Evolutionary conservation across 176 grass and related monocot species (phyloP).

Genomic region (Zizania latifolia): DNA sequence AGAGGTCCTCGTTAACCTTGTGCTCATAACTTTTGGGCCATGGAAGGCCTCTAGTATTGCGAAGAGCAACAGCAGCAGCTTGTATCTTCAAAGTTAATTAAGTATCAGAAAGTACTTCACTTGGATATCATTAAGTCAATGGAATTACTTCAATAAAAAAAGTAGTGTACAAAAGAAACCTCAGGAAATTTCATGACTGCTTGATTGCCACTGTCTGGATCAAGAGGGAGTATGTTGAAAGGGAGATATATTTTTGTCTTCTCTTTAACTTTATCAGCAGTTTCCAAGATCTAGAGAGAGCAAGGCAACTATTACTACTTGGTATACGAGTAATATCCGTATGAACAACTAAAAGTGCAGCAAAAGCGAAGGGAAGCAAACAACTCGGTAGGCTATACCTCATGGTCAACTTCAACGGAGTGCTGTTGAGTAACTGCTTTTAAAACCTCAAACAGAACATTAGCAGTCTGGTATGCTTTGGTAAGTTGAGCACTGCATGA

Average conservation of each 20-base stretch:
- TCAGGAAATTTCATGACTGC: conserved; percentile 84
- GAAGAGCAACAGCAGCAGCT: conserved; percentile 73
- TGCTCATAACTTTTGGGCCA: conserved; percentile 68
- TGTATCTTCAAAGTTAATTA: conserved; percentile 64
- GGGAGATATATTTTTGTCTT: conserved; percentile 79
- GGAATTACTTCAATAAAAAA: neutral
- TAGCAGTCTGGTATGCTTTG: conserved; percentile 92
- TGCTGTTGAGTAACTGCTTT: conserved; percentile 76
- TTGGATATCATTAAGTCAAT: conserved; percentile 17
- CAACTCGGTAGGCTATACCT: conserved; percentile 43
- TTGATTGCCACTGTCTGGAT: conserved; percentile 90
- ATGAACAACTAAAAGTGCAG: conserved; percentile 7
- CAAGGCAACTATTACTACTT: neutral
- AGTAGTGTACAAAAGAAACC: conserved; percentile 35
- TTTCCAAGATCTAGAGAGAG: conserved; percentile 76
- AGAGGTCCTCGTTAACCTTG: conserved; percentile 81
- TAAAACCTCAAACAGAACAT: conserved; percentile 91
- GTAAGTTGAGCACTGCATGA: conserved; percentile 65
- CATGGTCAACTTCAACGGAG: conserved; percentile 81
- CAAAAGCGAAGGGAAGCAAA: conserved; percentile 5
- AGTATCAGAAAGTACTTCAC: conserved; percentile 31
- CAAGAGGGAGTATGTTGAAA: conserved; percentile 96
- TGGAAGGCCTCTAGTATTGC: conserved; percentile 85
- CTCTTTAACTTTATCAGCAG: conserved; percentile 72
- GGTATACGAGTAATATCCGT: conserved; percentile 1